These are phyloP conservation scores for Saturnispora serradocipensis DNA, from an alignment of 805 yeast genomes.

Conservation along the genomic window DNA sequence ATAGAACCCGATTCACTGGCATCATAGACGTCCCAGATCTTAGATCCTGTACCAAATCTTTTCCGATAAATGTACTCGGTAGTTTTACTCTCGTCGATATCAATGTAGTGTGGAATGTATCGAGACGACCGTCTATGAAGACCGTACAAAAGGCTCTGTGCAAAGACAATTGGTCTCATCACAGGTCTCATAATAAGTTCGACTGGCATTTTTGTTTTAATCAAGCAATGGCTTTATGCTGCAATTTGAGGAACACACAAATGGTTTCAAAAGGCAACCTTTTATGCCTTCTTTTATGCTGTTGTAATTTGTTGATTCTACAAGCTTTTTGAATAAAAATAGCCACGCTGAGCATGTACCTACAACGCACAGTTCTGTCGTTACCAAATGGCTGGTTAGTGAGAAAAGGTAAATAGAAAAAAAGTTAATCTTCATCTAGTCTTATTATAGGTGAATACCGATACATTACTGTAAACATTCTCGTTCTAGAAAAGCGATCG, in stretches of 20 bases:
- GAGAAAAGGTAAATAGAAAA: neutral
- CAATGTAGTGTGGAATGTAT: slow-evolving; percentile 45
- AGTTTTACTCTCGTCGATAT: slow-evolving; percentile 29
- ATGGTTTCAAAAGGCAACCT: neutral
- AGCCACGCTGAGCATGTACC: neutral
- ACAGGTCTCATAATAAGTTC: slow-evolving; percentile 50
- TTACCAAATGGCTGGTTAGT: neutral
- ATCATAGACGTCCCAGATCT: slow-evolving; percentile 45
- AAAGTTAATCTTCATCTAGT: neutral
- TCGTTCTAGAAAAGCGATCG: too few species aligned
- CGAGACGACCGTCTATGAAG: slow-evolving; percentile 49
- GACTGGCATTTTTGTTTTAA: slow-evolving; percentile 38
- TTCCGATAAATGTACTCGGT: slow-evolving; percentile 40
- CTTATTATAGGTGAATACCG: neutral
- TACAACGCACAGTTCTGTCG: neutral
- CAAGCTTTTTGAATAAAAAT: neutral
- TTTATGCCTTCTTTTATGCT: neutral
- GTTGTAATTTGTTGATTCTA: neutral
- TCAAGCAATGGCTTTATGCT: neutral
- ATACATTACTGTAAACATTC: neutral
- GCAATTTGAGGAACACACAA: neutral
- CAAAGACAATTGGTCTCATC: slow-evolving; percentile 50
- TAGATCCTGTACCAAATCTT: slow-evolving; percentile 55
- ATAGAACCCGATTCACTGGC: slow-evolving; percentile 30
- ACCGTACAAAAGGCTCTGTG: slow-evolving; percentile 44